phyloP scores from a whole-genome alignment of 2,329 filamentous ascomycete species.

The Colletotrichum sp. region DNA sequence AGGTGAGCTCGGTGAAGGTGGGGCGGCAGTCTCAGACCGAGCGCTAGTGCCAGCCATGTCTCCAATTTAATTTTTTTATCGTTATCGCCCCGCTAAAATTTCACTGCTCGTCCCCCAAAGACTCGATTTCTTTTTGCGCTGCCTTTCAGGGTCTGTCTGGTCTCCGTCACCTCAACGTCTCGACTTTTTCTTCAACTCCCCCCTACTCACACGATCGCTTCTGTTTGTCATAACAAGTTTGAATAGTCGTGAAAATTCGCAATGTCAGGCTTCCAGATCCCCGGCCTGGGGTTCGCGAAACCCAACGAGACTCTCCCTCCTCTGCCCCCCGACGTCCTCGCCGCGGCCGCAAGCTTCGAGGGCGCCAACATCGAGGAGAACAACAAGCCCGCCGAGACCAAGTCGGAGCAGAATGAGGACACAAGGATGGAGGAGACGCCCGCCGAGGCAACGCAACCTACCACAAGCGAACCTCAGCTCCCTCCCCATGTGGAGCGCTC shows the following conservation, averaged over 20 bases:
- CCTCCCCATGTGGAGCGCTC: background rate
- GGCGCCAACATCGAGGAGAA: background rate
- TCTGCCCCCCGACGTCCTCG: constrained; percentile 35
- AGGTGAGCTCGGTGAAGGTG: constrained; percentile 2
- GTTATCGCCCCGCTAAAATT: constrained; percentile 13
- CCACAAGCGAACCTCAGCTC: background rate
- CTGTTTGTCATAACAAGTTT: rapidly evolving
- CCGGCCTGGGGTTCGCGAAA: constrained; percentile 47
- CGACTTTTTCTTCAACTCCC: background rate
- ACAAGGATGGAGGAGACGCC: background rate
- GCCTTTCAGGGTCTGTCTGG: background rate
- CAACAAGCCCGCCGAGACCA: background rate
- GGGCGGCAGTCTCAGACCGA: background rate
- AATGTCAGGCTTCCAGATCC: constrained; percentile 50
- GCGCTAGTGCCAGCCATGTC: background rate
- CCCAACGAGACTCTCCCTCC: constrained; percentile 47
- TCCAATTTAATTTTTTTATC: constrained; percentile 11
- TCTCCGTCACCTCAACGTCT: background rate
- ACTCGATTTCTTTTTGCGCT: constrained; percentile 13
- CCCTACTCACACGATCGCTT: background rate
- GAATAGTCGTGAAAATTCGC: background rate
- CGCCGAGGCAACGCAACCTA: background rate
- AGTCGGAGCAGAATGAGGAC: background rate
- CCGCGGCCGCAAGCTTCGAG: constrained; percentile 31
- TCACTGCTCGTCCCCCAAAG: background rate